Percentiles rank a stretch among this genome's conserved stretches.
Evolutionary conservation across 345 rosid genomes (phyloP).

Genomic region (Nephelium lappaceum): DNA sequence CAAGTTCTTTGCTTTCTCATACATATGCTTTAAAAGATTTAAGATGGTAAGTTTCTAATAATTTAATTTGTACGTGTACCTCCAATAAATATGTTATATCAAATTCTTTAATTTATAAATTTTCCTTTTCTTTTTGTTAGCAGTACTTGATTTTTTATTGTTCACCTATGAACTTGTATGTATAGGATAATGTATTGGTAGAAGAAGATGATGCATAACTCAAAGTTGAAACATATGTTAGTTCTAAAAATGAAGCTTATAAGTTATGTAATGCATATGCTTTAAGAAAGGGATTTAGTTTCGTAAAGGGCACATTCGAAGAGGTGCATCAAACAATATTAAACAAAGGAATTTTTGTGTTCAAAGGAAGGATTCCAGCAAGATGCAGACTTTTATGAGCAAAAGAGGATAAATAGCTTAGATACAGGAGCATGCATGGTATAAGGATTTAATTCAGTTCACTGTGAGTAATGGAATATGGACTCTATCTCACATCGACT

Average conservation of each 20-base stretch:
- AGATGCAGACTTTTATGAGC: not conserved
- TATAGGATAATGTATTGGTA: too few relatives aligned
- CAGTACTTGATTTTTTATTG: too few relatives aligned
- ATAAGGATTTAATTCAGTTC: conserved; percentile 15
- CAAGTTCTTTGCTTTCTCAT: too few relatives aligned
- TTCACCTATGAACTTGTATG: too few relatives aligned
- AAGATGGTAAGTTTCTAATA: too few relatives aligned
- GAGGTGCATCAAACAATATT: not conserved
- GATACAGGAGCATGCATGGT: conserved; percentile 20
- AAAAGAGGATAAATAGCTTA: conserved; percentile 9
- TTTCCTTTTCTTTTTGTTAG: too few relatives aligned
- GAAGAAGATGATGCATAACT: too few relatives aligned
- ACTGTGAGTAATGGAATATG: conserved; percentile 14
- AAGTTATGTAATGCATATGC: conserved; percentile 23
- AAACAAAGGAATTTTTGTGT: conserved; percentile 18
- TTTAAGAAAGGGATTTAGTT: conserved; percentile 21
- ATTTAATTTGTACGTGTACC: too few relatives aligned
- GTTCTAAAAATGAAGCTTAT: conserved; percentile 19
- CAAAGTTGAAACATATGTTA: not conserved
- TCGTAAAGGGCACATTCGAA: conserved; percentile 22
- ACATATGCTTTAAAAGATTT: too few relatives aligned
- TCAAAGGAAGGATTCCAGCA: conserved; percentile 20
- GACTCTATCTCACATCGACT: conserved; percentile 9
- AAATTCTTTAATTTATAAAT: too few relatives aligned
- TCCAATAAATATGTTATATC: too few relatives aligned